Percentiles rank a stretch among this genome's conserved stretches.
Evolutionary conservation across 371 early-diverging fungal species (phyloP).

Genomic region (Apophysomyces elegans): DNA sequence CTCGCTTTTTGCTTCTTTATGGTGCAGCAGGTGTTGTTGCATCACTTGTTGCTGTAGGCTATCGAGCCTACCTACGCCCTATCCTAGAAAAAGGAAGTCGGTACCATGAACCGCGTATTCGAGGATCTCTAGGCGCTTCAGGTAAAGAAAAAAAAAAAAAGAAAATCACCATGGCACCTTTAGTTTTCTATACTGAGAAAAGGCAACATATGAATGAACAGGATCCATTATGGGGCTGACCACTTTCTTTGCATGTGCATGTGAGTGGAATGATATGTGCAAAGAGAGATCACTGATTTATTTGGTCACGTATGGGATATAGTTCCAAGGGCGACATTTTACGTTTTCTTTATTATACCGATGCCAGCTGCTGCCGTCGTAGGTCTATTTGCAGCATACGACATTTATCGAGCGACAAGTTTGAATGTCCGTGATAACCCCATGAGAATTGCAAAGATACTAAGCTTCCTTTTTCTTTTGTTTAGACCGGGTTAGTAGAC

Average conservation of each 20-base stretch:
- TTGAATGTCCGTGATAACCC: constrained; percentile 30
- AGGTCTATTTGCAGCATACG: constrained; percentile 45
- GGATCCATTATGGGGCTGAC: constrained; percentile 51
- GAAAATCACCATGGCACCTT: background rate
- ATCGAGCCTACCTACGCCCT: constrained; percentile 43
- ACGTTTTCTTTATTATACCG: constrained; percentile 61
- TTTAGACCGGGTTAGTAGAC: constrained; percentile 50
- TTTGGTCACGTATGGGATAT: background rate
- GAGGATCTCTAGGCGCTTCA: constrained; percentile 50
- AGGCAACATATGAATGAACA: constrained; percentile 1
- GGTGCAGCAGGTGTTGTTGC: constrained; percentile 40
- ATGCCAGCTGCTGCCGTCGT: constrained; percentile 62
- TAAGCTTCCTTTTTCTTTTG: background rate
- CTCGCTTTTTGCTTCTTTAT: constrained; percentile 48
- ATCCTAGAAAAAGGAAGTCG: constrained; percentile 23
- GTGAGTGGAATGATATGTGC: constrained; percentile 30
- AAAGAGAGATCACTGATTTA: too few species aligned
- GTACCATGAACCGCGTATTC: background rate
- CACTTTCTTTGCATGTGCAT: constrained; percentile 53
- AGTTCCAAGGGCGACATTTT: constrained; percentile 56
- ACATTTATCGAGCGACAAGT: constrained; percentile 44
- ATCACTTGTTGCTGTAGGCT: constrained; percentile 29
- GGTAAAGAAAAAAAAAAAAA: constrained; percentile 25
- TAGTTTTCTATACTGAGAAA: background rate
- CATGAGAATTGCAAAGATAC: background rate